Conservation (phyloP, 129 eudicot species). For the Flaveria ramosissima region DNA sequence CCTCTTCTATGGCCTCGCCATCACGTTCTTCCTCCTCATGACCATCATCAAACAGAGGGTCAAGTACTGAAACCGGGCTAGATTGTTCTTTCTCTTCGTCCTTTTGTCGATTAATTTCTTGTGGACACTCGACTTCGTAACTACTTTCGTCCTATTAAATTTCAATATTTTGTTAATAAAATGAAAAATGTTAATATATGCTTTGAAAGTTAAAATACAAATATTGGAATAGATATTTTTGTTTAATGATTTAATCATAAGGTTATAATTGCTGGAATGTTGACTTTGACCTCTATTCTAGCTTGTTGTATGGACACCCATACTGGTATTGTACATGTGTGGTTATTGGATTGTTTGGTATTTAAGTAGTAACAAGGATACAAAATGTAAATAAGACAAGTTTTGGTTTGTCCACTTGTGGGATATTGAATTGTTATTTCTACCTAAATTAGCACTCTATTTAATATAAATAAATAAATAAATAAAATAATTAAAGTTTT, state of each 20-base stretch:
- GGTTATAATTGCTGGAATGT: not conserved
- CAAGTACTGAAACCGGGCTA: conserved; percentile 89
- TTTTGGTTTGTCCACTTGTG: conserved; percentile 31
- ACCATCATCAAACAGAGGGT: conserved; percentile 65
- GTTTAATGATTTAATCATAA: not conserved
- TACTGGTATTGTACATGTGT: conserved; percentile 31
- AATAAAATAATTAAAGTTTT: not conserved
- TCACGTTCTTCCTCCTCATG: conserved; percentile 51
- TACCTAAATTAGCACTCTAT: not conserved
- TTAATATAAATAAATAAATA: not conserved
- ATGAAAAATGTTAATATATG: not conserved
- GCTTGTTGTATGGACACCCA: conserved; percentile 31
- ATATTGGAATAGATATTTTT: not conserved
- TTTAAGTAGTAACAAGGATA: conserved; percentile 25
- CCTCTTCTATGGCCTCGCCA: conserved; percentile 25
- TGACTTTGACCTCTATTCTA: conserved; percentile 33
- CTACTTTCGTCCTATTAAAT: conserved; percentile 39
- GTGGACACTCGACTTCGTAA: conserved; percentile 20
- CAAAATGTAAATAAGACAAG: conserved; percentile 24
- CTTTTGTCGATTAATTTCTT: conserved; percentile 36
- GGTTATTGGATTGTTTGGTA: conserved; percentile 20
- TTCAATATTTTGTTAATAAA: not conserved
- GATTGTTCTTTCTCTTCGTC: conserved; percentile 78
- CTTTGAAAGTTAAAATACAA: not conserved
- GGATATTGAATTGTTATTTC: conserved; percentile 6